These are phyloP conservation scores for Microdochium bolleyi DNA, from an alignment of 2,329 filamentous ascomycete species.

Conservation along the genomic window DNA sequence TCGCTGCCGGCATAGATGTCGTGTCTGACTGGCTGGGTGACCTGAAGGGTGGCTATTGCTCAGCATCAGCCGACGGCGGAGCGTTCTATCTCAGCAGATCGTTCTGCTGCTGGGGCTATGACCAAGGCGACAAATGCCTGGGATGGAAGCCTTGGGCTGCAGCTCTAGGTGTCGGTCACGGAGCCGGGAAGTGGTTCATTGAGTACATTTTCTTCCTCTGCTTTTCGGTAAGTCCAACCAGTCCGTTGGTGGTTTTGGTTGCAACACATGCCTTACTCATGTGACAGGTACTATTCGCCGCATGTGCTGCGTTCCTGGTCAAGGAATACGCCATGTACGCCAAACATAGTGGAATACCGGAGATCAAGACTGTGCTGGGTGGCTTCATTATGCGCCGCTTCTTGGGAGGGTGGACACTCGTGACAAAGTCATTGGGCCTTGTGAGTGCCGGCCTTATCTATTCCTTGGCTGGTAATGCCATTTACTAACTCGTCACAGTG, in stretches of 20 bases:
- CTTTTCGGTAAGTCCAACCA: conserved; percentile 59
- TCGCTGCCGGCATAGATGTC: conserved; percentile 86
- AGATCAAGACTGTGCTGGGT: conserved; percentile 93
- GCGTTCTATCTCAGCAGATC: conserved; percentile 84
- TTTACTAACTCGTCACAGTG: conserved; percentile 46
- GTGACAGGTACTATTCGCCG: conserved; percentile 64
- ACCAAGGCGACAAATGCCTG: conserved; percentile 70
- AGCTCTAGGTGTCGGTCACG: conserved; percentile 59
- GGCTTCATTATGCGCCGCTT: conserved; percentile 89
- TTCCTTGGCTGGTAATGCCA: not conserved
- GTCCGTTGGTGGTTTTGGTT: not conserved
- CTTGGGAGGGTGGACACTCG: conserved; percentile 77
- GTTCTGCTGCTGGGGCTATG: conserved; percentile 92
- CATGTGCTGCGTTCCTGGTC: conserved; percentile 70
- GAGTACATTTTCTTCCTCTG: conserved; percentile 82
- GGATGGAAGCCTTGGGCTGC: conserved; percentile 85
- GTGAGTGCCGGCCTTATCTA: conserved; percentile 41
- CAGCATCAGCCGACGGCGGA: conserved; percentile 65
- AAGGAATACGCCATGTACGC: conserved; percentile 80
- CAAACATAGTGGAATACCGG: conserved; percentile 91
- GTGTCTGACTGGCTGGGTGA: conserved; percentile 90
- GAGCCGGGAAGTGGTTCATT: conserved; percentile 67
- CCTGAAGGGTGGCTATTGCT: conserved; percentile 83
- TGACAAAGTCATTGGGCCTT: conserved; percentile 83
- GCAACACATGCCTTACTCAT: conserved; percentile 9